Evolutionary conservation across 805 yeast species (phyloP).

Genomic region (Torulaspora maleeae): DNA sequence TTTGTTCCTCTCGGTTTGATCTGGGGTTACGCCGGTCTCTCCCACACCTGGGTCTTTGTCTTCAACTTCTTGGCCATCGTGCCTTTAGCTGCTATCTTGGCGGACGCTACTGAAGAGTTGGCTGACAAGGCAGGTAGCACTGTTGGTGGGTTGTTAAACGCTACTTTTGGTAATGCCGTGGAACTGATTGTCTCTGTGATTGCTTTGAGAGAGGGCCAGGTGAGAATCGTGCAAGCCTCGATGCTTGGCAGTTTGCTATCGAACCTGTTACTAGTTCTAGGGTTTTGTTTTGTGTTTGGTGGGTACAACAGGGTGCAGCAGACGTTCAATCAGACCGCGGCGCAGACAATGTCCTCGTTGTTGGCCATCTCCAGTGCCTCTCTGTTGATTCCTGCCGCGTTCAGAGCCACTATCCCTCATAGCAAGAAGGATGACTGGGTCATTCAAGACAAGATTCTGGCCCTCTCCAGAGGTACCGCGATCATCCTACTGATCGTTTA

Average conservation of each 20-base stretch:
- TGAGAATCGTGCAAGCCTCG: conserved; percentile 92
- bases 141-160: conserved; percentile 88
- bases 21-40: conserved; percentile 58
- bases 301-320: conserved; percentile 85
- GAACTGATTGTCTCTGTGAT: conserved; percentile 92
- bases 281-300: conserved; percentile 93
- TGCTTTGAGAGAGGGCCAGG: conserved; percentile 80
- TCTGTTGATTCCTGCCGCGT: conserved; percentile 90
- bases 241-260: conserved; percentile 94
- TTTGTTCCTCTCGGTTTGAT: conserved; percentile 86
- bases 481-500: conserved; percentile 73
- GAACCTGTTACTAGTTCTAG: conserved; percentile 81
- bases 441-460: conserved; percentile 48
- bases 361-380: conserved; percentile 89
- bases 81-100: conserved; percentile 85
- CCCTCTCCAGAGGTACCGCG: conserved; percentile 81
- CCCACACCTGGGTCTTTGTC: conserved; percentile 54
- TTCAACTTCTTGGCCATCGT: conserved; percentile 85
- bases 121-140: conserved; percentile 87
- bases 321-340: conserved; percentile 89
- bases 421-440: conserved; percentile 36
- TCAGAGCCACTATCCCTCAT: conserved; percentile 69
- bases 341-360: conserved; percentile 94
- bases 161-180: conserved; percentile 97
- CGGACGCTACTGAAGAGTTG: conserved; percentile 90